Percentiles rank a stretch among this genome's conserved stretches.
Evolutionary conservation across 2,329 filamentous ascomycete species (phyloP).

Genomic region (Falciphora oryzae): DNA sequence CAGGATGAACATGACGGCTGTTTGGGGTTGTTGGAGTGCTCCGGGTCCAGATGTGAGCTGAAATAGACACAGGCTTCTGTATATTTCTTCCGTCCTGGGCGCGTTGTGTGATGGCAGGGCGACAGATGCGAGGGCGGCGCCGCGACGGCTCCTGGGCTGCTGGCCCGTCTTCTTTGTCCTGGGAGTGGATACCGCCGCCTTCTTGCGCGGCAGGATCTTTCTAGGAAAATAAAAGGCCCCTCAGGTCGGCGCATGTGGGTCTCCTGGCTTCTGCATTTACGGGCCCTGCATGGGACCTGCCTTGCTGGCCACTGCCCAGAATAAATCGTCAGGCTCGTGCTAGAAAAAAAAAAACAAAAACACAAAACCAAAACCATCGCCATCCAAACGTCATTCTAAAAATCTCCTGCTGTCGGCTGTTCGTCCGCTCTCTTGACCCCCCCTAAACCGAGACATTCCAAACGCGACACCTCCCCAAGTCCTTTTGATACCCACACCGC

Average conservation of each 20-base stretch:
- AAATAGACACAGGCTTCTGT: not conserved
- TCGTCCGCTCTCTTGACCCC: not conserved
- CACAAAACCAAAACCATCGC: not conserved
- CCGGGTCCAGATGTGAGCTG: not conserved
- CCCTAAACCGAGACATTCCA: too few relatives aligned
- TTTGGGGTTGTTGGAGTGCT: not conserved
- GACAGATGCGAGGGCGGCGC: not conserved
- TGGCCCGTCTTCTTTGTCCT: not conserved
- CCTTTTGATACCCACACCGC: not conserved
- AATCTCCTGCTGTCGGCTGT: not conserved
- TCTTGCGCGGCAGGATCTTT: not conserved
- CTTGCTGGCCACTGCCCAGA: not conserved
- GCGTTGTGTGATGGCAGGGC: not conserved
- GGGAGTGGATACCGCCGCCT: not conserved
- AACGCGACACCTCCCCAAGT: not conserved
- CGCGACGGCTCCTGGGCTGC: too few relatives aligned
- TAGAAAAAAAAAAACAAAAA: not conserved
- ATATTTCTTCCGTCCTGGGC: too few relatives aligned
- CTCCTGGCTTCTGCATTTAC: not conserved
- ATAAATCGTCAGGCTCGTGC: not conserved
- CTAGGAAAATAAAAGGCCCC: not conserved
- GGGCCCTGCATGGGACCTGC: not conserved
- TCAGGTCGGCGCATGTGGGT: not conserved
- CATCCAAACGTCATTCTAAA: not conserved
- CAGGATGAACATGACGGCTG: constrained; percentile 43